Conservation (phyloP, 352 stramenopile genomes). For the Globisporangium canariense region DNA sequence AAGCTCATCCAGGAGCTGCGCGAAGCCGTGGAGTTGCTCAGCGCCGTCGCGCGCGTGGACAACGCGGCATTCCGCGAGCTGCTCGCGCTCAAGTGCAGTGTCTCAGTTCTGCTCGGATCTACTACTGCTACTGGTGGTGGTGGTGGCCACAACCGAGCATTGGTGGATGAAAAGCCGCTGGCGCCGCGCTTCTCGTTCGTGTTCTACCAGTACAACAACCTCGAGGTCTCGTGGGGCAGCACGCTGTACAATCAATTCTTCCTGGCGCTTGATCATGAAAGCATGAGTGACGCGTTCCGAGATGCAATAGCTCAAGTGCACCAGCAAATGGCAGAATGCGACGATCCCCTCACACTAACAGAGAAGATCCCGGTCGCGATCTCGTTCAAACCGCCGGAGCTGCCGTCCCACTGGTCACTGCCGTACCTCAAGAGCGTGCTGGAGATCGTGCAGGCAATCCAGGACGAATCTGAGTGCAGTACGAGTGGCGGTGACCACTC, state of each 20-base stretch:
- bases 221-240: constrained; percentile 18
- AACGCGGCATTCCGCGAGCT: constrained; percentile 5
- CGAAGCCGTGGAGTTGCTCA: constrained; percentile 13
- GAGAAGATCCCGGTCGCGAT: constrained; percentile 12
- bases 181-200: constrained; percentile 12
- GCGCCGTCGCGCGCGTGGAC: constrained; percentile 11
- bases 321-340: background rate
- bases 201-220: constrained; percentile 14
- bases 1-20: constrained; percentile 10
- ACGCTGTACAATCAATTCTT: constrained; percentile 21
- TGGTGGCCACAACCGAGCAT: background rate
- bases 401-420: constrained; percentile 13
- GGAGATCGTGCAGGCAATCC: constrained; percentile 17
- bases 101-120: background rate
- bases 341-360: background rate
- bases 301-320: constrained; percentile 7
- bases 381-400: constrained; percentile 12
- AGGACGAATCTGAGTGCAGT: constrained; percentile 12
- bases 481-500: constrained; percentile 9
- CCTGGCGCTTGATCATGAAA: constrained; percentile 12
- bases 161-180: background rate
- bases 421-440: constrained; percentile 18
- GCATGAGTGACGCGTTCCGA: constrained; percentile 11
- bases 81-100: constrained; percentile 5
- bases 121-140: background rate